Evolutionary conservation across 257 asterid species (phyloP).

Genomic region (Galeopsis tetrahit): DNA sequence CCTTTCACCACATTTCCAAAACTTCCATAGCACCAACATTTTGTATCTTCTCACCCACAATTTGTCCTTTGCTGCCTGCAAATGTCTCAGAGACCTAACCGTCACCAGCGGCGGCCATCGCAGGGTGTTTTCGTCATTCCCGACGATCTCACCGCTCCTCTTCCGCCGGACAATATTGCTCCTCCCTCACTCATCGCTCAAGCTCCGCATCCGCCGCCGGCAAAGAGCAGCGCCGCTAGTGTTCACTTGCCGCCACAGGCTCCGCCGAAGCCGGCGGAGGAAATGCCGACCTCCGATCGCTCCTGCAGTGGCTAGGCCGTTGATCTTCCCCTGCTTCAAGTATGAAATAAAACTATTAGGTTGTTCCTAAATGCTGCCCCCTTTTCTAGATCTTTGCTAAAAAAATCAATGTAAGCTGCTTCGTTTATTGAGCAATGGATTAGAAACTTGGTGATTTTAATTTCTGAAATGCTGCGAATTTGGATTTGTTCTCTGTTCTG

Average conservation of each 20-base stretch:
- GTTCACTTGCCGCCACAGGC: conserved; percentile 51
- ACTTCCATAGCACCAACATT: conserved; percentile 18
- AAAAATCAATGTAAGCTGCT: conserved; percentile 26
- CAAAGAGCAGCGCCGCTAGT: conserved; percentile 31
- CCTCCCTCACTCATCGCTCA: conserved; percentile 36
- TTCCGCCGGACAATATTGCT: conserved; percentile 47
- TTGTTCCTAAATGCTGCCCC: conserved; percentile 24
- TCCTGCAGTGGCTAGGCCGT: conserved; percentile 29
- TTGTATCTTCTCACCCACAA: conserved; percentile 21
- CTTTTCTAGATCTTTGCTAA: conserved; percentile 31
- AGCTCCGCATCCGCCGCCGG: conserved; percentile 43
- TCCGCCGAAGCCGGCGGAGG: conserved; percentile 54
- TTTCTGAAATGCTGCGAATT: conserved; percentile 5
- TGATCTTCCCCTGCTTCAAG: conserved; percentile 31
- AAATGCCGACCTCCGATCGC: conserved; percentile 38
- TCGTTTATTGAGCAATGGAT: conserved; percentile 27
- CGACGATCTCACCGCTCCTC: conserved; percentile 58
- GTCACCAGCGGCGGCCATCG: conserved; percentile 78
- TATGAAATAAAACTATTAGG: conserved; percentile 38
- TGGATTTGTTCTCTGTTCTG: neutral
- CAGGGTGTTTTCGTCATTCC: conserved; percentile 66
- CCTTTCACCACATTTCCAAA: conserved; percentile 31
- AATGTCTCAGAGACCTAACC: conserved; percentile 67
- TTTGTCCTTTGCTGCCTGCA: conserved; percentile 19
- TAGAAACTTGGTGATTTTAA: conserved; percentile 7